Percentiles rank a stretch among this genome's conserved stretches.
These are phyloP conservation scores for Geosmithia flava DNA, from an alignment of 2,329 filamentous ascomycete genomes.

Conservation along the genomic window DNA sequence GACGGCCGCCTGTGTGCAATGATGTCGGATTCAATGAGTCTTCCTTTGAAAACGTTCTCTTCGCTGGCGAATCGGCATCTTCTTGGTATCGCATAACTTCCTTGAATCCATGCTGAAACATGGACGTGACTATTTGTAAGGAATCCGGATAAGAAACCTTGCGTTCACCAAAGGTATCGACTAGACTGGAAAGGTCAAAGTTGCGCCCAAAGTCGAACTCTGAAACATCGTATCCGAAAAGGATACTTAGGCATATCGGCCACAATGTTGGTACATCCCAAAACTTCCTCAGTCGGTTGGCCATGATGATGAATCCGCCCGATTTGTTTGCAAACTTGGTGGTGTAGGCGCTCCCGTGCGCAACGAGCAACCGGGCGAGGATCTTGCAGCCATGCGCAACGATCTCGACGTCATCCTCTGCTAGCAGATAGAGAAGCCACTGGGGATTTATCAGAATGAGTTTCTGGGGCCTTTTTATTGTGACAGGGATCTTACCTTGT, in stretches of 20 bases:
- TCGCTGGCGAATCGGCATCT: conserved; percentile 41
- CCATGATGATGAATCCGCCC: conserved; percentile 80
- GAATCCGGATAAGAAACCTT: conserved; percentile 67
- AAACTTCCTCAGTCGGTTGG: conserved; percentile 69
- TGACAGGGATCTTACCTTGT: conserved; percentile 53
- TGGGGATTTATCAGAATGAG: conserved; percentile 19
- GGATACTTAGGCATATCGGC: conserved; percentile 76
- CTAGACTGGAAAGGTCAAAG: conserved; percentile 62
- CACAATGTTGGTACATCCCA: conserved; percentile 80
- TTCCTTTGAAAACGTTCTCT: not conserved
- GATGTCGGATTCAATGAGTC: conserved; percentile 7
- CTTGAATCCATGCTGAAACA: conserved; percentile 78
- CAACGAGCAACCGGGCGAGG: conserved; percentile 68
- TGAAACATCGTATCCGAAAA: conserved; percentile 75
- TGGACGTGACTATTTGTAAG: conserved; percentile 66
- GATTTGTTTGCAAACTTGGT: conserved; percentile 75
- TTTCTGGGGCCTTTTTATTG: not conserved
- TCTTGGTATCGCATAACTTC: conserved; percentile 51
- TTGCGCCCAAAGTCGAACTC: conserved; percentile 59
- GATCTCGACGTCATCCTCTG: conserved; percentile 73
- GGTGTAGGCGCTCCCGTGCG: conserved; percentile 70
- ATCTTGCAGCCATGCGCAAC: conserved; percentile 74
- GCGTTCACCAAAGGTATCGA: conserved; percentile 59
- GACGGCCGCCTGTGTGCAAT: conserved; percentile 10
- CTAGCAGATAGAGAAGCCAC: conserved; percentile 87